These are phyloP conservation scores for Avena insularis DNA, from an alignment of 176 grass and related monocot genomes.

Conservation along the genomic window DNA sequence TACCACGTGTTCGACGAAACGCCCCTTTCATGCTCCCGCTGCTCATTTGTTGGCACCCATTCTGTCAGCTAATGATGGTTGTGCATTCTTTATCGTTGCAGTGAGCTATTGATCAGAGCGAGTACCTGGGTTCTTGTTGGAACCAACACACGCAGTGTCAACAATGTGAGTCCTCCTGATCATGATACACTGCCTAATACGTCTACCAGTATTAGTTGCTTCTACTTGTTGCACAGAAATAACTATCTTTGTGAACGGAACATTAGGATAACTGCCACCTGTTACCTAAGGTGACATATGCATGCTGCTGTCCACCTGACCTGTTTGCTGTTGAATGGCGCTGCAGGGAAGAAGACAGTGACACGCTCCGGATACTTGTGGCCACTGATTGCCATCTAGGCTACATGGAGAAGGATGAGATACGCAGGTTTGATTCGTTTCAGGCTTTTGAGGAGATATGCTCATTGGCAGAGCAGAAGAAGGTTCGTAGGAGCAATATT, in stretches of 20 bases:
- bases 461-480: conserved; percentile 73
- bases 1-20: conserved; percentile 23
- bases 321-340: neutral
- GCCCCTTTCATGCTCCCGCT: neutral
- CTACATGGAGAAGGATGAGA: conserved; percentile 98
- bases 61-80: neutral
- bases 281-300: neutral
- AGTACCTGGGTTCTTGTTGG: neutral
- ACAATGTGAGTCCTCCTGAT: conserved; percentile 38
- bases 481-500: conserved; percentile 52
- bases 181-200: neutral
- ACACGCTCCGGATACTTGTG: conserved; percentile 65
- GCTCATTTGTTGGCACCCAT: neutral
- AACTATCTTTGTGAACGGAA: neutral
- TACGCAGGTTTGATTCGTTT: conserved; percentile 86
- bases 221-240: neutral
- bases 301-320: neutral
- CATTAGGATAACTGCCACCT: neutral
- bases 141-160: conserved; percentile 20
- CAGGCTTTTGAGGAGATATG: conserved; percentile 94
- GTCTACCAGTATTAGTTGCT: neutral
- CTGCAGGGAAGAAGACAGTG: conserved; percentile 37
- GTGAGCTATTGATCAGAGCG: conserved; percentile 4
- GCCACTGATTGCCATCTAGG: conserved; percentile 93
- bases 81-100: neutral